These are phyloP conservation scores for Talaromyces piceae DNA, from an alignment of 2,329 filamentous ascomycete genomes.

Conservation along the genomic window DNA sequence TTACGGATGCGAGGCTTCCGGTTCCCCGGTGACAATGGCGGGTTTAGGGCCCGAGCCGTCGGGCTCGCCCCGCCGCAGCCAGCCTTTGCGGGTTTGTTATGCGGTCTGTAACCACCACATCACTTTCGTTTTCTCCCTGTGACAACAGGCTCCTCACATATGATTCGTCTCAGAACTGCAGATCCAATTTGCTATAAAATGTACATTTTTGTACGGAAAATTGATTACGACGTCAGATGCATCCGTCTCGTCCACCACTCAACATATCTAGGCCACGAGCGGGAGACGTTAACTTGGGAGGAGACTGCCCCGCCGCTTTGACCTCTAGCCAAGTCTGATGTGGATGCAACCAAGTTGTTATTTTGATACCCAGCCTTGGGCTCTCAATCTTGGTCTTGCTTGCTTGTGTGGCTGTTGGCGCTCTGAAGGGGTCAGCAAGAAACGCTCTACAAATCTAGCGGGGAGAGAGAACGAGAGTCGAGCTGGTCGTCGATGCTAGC, in stretches of 20 bases:
- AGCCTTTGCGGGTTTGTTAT: too few relatives aligned
- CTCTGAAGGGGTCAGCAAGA: neutral
- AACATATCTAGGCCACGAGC: too few relatives aligned
- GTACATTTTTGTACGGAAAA: too few relatives aligned
- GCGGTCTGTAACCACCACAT: too few relatives aligned
- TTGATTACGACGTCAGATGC: too few relatives aligned
- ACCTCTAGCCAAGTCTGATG: neutral
- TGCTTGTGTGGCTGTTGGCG: neutral
- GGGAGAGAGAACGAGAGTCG: too few relatives aligned
- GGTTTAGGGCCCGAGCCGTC: constrained; percentile 6
- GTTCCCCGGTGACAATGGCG: neutral
- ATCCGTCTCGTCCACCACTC: too few relatives aligned
- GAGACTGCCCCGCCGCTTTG: neutral
- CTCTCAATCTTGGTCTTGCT: neutral
- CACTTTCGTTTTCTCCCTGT: too few relatives aligned
- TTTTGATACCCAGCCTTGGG: neutral
- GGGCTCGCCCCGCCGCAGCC: constrained; percentile 2
- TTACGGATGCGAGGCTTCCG: neutral
- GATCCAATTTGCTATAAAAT: too few relatives aligned
- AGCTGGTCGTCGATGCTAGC: too few relatives aligned
- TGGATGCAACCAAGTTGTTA: neutral
- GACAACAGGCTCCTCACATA: too few relatives aligned
- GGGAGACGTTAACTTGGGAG: neutral
- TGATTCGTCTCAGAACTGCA: too few relatives aligned
- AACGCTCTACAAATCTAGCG: neutral